Base-by-base conservation (phyloP, 176 grass and related monocot species). In the Musa troglodytarum region DNA sequence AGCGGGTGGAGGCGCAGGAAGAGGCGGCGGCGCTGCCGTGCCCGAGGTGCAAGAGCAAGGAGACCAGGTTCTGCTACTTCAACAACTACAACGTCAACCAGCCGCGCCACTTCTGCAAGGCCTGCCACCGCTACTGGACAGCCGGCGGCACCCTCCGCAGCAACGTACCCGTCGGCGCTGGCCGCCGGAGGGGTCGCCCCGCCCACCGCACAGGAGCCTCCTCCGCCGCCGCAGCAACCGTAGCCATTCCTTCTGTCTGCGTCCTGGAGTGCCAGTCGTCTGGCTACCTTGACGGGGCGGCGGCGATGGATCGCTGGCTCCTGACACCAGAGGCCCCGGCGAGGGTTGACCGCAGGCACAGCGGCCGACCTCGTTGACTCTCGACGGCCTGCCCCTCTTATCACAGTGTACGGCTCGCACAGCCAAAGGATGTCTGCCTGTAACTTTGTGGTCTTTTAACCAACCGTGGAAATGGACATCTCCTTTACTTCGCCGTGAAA, bases 71-170 rank as follows among this genome's bases (percentile, higher is more conserved):
- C 82, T 99, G 95, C 86, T 99, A 99, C 88, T 99, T 94, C 88
- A 99, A 94, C 82, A 99, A 99, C 90, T 94, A 99, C 88, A 99
- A 94, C 95, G 95, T 99, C 77, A 88, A 89, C 58, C 95, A 99
- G 78, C 95, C 95, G 71, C 90, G 95, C 24, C 95, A 99, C 84
- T 92, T 99, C 81, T 99, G 95, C 88, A 88, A 84, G 81, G 61
- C 90, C 78, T 99, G 95, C 85, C 90, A 88, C 76, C 88, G 95
- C 64, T 99, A 99, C 84, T 99, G 90, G 95, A 99, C 95, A 29
- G 95, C 90, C 61, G 90, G 90, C 65, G 95, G 95, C 79, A 91
- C 86, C 57, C 90, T 99, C 80, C 95, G 95, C 72, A 87, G 95
- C 69, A 87, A 87, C 50, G 85, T 87, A 2, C 90, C 86, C 52